A percentile compares a stretch with the other conserved stretches of the same genome.
phyloP scores from a whole-genome alignment of 805 yeast species.

The Starmerella stellata region DNA sequence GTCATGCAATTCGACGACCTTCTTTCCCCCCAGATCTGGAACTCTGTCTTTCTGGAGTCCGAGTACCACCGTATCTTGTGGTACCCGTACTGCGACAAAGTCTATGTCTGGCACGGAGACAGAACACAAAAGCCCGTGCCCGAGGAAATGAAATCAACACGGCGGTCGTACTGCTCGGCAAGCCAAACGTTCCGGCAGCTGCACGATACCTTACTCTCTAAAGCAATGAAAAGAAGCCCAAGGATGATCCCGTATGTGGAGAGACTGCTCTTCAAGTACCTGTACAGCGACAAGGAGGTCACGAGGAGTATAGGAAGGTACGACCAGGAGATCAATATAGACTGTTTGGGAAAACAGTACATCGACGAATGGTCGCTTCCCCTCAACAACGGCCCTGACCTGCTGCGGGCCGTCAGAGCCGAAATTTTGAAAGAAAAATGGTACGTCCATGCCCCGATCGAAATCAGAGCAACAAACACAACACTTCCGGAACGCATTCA shows the following conservation, averaged over 20 bases:
- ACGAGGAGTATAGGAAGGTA: slow-evolving; percentile 51
- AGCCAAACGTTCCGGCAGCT: slow-evolving; percentile 62
- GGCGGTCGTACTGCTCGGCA: not conserved
- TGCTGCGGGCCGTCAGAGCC: slow-evolving; percentile 29
- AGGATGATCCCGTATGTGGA: slow-evolving; percentile 71
- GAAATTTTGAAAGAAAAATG: slow-evolving; percentile 46
- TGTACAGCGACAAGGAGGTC: slow-evolving; percentile 37
- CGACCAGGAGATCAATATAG: slow-evolving; percentile 83
- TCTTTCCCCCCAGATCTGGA: slow-evolving; percentile 41
- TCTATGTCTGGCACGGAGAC: slow-evolving; percentile 79
- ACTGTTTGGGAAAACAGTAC: slow-evolving; percentile 81
- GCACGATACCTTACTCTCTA: slow-evolving; percentile 62
- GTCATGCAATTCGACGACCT: slow-evolving; percentile 61
- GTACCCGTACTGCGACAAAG: slow-evolving; percentile 80
- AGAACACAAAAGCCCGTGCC: slow-evolving; percentile 31
- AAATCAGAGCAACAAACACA: slow-evolving; percentile 81
- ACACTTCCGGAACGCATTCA: slow-evolving; percentile 17
- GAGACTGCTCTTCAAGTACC: slow-evolving; percentile 65
- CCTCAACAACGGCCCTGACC: slow-evolving; percentile 53
- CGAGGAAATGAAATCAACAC: not conserved
- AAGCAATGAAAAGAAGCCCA: slow-evolving; percentile 56
- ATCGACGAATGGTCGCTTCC: slow-evolving; percentile 97
- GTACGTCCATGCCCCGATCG: slow-evolving; percentile 89
- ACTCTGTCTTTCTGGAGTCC: slow-evolving; percentile 62
- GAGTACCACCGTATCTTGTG: slow-evolving; percentile 93